These are phyloP conservation scores for Saccharum officinarum DNA, from an alignment of 176 grass and related monocot species.

Conservation along the genomic window DNA sequence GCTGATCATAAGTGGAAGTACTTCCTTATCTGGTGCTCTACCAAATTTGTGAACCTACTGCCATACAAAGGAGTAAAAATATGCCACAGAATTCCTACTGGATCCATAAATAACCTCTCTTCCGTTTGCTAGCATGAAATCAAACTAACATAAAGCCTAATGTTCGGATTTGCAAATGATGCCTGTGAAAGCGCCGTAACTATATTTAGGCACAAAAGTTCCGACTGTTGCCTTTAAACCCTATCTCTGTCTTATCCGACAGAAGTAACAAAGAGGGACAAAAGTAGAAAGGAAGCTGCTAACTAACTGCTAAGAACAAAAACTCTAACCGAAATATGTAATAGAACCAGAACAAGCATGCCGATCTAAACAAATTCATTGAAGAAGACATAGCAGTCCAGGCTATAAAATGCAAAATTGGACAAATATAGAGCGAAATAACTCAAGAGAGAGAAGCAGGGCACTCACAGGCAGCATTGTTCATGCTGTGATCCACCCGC, in stretches of 20 bases:
- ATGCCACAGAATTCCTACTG: not conserved
- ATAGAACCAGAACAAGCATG: not conserved
- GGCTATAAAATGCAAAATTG: not conserved
- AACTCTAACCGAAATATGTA: not conserved
- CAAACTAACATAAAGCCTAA: not conserved
- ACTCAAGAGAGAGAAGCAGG: not conserved
- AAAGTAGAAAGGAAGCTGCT: not conserved
- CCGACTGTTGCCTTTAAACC: not conserved
- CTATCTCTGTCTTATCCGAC: not conserved
- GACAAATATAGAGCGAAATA: slow-evolving; percentile 24
- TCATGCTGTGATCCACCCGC: slow-evolving; percentile 60
- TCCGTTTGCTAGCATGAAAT: not conserved
- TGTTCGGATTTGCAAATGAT: not conserved
- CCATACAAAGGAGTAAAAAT: not conserved
- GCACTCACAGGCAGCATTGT: slow-evolving; percentile 71
- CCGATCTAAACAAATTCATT: too few species aligned
- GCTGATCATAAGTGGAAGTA: not conserved
- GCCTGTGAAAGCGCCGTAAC: not conserved
- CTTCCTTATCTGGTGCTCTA: not conserved
- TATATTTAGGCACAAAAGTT: too few species aligned
- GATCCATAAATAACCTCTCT: not conserved
- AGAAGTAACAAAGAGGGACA: slow-evolving; percentile 11
- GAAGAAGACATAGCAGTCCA: too few species aligned
- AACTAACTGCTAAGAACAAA: not conserved
- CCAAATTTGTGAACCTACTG: slow-evolving; percentile 4